A percentile compares a stretch with the other conserved stretches of the same genome.
phyloP scores from a whole-genome alignment of 192 early-diverging fungal genomes.

The Mortierella hygrophila region DNA sequence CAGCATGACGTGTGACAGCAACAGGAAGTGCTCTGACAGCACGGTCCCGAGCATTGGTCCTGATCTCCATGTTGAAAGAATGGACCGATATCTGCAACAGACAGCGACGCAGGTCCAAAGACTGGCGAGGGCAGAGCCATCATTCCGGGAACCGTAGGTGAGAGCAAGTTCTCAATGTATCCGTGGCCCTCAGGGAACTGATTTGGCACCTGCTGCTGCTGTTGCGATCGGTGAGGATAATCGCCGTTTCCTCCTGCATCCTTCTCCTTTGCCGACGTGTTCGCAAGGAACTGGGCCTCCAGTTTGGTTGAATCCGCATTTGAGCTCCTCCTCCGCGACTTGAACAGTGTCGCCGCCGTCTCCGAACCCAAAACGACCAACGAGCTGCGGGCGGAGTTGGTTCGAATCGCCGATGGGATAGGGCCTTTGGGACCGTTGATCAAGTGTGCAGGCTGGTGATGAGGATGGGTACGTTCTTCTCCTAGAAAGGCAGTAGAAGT shows the following conservation, averaged over 20 bases:
- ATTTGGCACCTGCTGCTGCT: neutral
- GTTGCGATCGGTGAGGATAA: neutral
- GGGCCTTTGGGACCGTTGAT: neutral
- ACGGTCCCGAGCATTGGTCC: neutral
- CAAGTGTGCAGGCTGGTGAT: neutral
- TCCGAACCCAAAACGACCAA: constrained; percentile 26
- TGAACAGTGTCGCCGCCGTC: constrained; percentile 31
- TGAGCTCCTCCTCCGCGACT: constrained; percentile 17
- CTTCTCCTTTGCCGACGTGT: neutral
- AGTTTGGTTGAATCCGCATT: constrained; percentile 16
- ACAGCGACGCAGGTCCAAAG: neutral
- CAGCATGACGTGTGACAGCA: neutral
- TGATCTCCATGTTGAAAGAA: neutral
- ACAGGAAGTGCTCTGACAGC: neutral
- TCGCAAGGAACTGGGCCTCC: neutral
- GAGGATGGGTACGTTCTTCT: neutral
- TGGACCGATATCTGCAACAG: neutral
- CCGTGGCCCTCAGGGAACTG: neutral
- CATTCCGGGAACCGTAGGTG: neutral
- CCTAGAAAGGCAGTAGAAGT: neutral
- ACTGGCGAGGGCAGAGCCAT: neutral
- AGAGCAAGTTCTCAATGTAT: constrained; percentile 4
- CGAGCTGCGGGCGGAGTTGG: constrained; percentile 14
- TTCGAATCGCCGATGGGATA: neutral
- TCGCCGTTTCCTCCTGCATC: neutral